Conservation (phyloP, 139 green algal species). For the Chlorella ohadii region DNA sequence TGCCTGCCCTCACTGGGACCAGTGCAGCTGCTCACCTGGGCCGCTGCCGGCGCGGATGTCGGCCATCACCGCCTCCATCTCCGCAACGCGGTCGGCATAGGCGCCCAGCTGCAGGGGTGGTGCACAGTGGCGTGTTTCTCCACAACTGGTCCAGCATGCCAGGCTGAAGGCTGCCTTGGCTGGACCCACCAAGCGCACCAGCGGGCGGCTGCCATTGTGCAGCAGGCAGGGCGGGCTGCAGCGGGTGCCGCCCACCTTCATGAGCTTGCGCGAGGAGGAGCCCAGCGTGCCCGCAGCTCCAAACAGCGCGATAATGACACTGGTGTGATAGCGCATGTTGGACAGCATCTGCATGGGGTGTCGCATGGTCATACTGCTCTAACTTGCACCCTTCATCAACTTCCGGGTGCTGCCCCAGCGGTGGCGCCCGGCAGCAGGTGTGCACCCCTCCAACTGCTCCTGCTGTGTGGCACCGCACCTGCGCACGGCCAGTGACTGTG, state of each 20-base stretch:
- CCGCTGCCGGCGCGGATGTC: slow-evolving; percentile 26
- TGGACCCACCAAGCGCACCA: no score
- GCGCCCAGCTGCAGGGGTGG: slow-evolving; percentile 42
- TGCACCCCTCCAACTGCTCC: no score
- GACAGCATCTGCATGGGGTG: slow-evolving; percentile 64
- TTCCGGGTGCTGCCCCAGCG: no score
- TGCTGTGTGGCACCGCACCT: not conserved
- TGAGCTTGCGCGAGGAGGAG: slow-evolving; percentile 54
- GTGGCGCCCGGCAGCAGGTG: no score
- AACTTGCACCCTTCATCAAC: no score
- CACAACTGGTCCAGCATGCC: no score
- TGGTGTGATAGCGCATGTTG: slow-evolving; percentile 88
- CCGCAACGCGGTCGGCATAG: slow-evolving; percentile 67
- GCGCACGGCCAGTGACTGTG: slow-evolving; percentile 55
- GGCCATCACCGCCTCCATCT: slow-evolving; percentile 51
- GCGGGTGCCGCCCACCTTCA: slow-evolving; percentile 50
- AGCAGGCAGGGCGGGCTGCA: no score
- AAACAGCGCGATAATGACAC: slow-evolving; percentile 80
- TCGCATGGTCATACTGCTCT: no score
- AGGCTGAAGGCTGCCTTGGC: no score
- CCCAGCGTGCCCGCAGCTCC: slow-evolving; percentile 70
- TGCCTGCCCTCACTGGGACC: no score
- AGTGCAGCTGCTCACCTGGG: slow-evolving; percentile 6
- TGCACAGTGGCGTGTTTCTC: no score
- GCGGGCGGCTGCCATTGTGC: no score